phyloP scores from a whole-genome alignment of 2,329 filamentous ascomycete genomes.

The Penicillium palitans region DNA sequence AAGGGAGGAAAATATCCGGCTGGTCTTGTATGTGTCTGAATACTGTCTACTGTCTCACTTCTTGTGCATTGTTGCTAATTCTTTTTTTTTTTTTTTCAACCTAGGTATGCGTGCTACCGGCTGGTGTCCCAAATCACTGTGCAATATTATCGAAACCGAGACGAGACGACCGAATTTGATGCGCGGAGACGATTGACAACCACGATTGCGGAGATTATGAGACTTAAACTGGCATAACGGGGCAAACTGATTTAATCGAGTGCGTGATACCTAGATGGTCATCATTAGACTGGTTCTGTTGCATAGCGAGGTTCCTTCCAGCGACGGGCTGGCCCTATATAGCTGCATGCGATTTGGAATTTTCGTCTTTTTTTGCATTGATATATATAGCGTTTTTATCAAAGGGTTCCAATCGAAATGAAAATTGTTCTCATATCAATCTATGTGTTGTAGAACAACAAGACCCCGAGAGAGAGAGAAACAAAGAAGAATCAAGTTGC shows the following conservation, averaged over 20 bases:
- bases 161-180: slow-evolving; percentile 39
- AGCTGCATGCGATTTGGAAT: slow-evolving; percentile 17
- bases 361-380: not conserved
- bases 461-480: not conserved
- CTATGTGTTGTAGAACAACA: not conserved
- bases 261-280: slow-evolving; percentile 1
- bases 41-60: not conserved
- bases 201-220: slow-evolving; percentile 33
- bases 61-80: not conserved
- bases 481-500: not conserved
- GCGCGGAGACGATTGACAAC: slow-evolving; percentile 39
- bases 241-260: not conserved
- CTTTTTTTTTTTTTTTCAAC: not conserved
- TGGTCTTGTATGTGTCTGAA: slow-evolving; percentile 36
- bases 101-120: slow-evolving; percentile 44
- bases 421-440: too few species aligned
- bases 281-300: not conserved
- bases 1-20: slow-evolving; percentile 30
- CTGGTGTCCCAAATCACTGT: slow-evolving; percentile 38
- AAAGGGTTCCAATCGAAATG: not conserved
- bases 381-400: not conserved
- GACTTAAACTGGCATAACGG: slow-evolving; percentile 16
- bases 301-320: slow-evolving; percentile 3
- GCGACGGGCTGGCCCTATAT: not conserved
- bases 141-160: slow-evolving; percentile 42